Base-by-base conservation (phyloP, 352 stramenopile genomes). In the Globisporangium abappressorium region DNA sequence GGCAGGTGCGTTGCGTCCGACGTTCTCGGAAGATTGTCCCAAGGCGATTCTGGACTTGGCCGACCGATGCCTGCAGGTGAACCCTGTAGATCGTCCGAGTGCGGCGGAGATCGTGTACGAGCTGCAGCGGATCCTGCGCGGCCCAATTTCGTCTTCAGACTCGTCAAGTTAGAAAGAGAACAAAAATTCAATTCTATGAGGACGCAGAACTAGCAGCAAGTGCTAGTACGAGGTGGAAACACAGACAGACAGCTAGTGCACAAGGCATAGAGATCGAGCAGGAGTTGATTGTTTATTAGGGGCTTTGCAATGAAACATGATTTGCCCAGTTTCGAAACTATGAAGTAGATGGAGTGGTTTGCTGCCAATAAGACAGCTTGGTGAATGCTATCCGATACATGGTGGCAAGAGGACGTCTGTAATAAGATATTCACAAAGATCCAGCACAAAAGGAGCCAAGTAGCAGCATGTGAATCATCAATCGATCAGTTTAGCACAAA, bases 41-140 rank as follows among this genome's bases (percentile, higher is more conserved):
- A 28, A 72, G 11, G 56, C 47, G 30, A 77, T 84, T 46, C 51
- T 84, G n/a, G 53, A 70, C 7, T n/a, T 83, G 51, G 76, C 74
- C 0, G 62, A 68, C 41, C 59, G 65, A 3, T 83, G 78, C 8
- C 43, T 85, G 49, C 68, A 78, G 41, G 64, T 71, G 58, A 46
- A 66, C 24, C 73, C 73, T 0, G 61, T 68, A 12, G 63, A 78
- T 2, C 75, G 75, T 2, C 78, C 75, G 8, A 80, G 63, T 8
- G 73, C 70, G 3, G 41, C 47, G 0, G 71, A 81, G 58, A 54
- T 85, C 18, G 67, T 73, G 36, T 68, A 55, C 72, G 30, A 64
- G 73, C 79, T 55, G 43, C 57, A 81, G 63, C 36, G 3, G 6
- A 49, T 60, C 3, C 46, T 38, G 7, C 53, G 46, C 14, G 54